These are phyloP conservation scores for Spathaspora sp. DNA, from an alignment of 805 yeast genomes.

Conservation along the genomic window DNA sequence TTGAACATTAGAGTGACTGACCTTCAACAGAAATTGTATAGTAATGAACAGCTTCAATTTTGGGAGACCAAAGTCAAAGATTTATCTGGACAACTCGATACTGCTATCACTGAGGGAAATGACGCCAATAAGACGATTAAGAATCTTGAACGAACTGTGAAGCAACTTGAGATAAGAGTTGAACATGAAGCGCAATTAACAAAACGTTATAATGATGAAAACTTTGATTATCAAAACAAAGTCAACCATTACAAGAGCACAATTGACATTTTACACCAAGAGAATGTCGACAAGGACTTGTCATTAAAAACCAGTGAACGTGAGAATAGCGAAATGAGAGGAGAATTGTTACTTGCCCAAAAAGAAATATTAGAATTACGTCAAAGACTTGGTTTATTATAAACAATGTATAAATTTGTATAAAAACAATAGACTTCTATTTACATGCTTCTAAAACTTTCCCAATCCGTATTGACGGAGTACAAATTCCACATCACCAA, in stretches of 20 bases:
- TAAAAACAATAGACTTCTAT: not conserved
- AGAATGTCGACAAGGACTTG: slow-evolving; percentile 41
- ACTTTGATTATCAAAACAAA: slow-evolving; percentile 50
- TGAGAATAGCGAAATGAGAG: slow-evolving; percentile 53
- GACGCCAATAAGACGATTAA: slow-evolving; percentile 51
- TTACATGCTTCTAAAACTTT: slow-evolving; percentile 5
- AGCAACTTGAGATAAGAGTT: slow-evolving; percentile 49
- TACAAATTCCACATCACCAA: slow-evolving; percentile 77
- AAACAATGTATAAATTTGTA: slow-evolving; percentile 1
- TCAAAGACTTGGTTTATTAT: slow-evolving; percentile 11
- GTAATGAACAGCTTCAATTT: slow-evolving; percentile 51
- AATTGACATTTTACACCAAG: slow-evolving; percentile 36
- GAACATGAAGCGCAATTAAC: slow-evolving; percentile 50
- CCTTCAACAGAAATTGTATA: slow-evolving; percentile 46
- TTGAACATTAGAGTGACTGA: slow-evolving; percentile 43
- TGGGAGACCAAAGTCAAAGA: slow-evolving; percentile 58
- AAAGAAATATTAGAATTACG: slow-evolving; percentile 59
- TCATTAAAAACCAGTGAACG: slow-evolving; percentile 48
- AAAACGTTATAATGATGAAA: slow-evolving; percentile 55
- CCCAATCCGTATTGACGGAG: slow-evolving; percentile 76
- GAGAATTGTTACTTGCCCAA: slow-evolving; percentile 48
- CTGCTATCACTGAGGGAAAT: slow-evolving; percentile 44
- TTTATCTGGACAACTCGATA: slow-evolving; percentile 48
- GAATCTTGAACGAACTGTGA: slow-evolving; percentile 48
- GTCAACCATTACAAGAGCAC: slow-evolving; percentile 38